Evolutionary conservation across 148 eudicot genomes (phyloP).

Genomic region (Vaccinium macrocarpon): DNA sequence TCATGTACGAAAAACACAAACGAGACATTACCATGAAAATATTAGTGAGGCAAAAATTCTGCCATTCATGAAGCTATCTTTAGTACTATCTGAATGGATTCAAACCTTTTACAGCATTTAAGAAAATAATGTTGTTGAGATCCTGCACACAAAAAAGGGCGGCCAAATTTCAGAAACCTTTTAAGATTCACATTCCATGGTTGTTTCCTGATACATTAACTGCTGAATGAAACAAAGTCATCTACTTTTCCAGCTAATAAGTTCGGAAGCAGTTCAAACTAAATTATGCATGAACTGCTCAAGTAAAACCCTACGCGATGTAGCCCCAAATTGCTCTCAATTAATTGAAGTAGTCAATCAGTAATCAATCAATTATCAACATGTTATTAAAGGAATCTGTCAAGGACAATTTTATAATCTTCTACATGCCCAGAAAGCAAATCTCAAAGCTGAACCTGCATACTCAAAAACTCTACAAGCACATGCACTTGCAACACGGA

Average conservation of each 20-base stretch:
- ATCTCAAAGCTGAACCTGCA: not conserved
- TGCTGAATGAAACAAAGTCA: not conserved
- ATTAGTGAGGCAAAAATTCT: not conserved
- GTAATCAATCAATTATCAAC: not conserved
- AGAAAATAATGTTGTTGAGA: conserved; percentile 43
- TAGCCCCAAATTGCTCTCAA: not conserved
- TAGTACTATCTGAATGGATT: not conserved
- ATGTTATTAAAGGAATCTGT: not conserved
- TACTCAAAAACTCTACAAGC: not conserved
- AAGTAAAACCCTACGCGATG: not conserved
- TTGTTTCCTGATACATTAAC: not conserved
- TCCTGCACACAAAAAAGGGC: conserved; percentile 39
- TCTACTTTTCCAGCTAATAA: not conserved
- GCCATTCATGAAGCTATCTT: not conserved
- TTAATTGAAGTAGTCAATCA: not conserved
- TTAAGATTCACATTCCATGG: not conserved
- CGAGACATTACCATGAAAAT: not conserved
- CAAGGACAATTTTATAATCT: not conserved
- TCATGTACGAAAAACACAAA: not conserved
- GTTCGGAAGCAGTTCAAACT: not conserved
- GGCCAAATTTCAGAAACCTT: conserved; percentile 6
- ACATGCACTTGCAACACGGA: not conserved
- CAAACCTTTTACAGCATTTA: conserved; percentile 53
- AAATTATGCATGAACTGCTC: not conserved
- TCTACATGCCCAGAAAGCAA: not conserved